These are phyloP conservation scores for Phytophthora fragariae DNA, from an alignment of 352 stramenopile species.

Conservation along the genomic window DNA sequence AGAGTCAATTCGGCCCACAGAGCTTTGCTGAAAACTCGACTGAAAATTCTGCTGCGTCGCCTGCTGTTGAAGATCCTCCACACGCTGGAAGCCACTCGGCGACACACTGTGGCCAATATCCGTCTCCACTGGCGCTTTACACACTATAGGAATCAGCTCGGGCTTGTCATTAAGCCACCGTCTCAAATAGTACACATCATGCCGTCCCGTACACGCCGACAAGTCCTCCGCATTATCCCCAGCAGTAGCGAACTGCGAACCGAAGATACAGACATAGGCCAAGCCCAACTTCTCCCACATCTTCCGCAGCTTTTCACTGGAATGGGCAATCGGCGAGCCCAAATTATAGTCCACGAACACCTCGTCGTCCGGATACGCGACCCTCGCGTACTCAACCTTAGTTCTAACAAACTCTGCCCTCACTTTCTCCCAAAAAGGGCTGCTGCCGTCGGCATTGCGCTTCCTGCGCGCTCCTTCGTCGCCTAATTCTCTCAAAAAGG, in stretches of 20 bases:
- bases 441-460: slow-evolving; percentile 5
- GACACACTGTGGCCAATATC: not conserved
- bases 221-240: slow-evolving; percentile 1
- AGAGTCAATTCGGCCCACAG: not conserved
- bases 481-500: not conserved
- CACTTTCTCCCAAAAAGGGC: slow-evolving; percentile 19
- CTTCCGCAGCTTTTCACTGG: slow-evolving; percentile 21
- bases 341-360: slow-evolving; percentile 18
- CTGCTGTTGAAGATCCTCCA: not conserved
- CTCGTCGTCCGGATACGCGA: slow-evolving; percentile 6
- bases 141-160: not conserved
- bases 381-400: slow-evolving; percentile 13
- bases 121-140: slow-evolving; percentile 1
- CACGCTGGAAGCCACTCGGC: not conserved
- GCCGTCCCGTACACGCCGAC: slow-evolving; percentile 11
- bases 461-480: not conserved
- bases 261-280: slow-evolving; percentile 12
- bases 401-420: slow-evolving; percentile 13
- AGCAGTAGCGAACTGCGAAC: not conserved
- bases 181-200: slow-evolving; percentile 24
- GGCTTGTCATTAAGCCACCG: slow-evolving; percentile 15
- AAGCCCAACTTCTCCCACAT: slow-evolving; percentile 26
- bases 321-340: slow-evolving; percentile 18
- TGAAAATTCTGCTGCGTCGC: not conserved
- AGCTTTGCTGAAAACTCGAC: not conserved